Evolutionary conservation across 192 early-diverging fungal species (phyloP).

Genomic region (Coemansia sp.): DNA sequence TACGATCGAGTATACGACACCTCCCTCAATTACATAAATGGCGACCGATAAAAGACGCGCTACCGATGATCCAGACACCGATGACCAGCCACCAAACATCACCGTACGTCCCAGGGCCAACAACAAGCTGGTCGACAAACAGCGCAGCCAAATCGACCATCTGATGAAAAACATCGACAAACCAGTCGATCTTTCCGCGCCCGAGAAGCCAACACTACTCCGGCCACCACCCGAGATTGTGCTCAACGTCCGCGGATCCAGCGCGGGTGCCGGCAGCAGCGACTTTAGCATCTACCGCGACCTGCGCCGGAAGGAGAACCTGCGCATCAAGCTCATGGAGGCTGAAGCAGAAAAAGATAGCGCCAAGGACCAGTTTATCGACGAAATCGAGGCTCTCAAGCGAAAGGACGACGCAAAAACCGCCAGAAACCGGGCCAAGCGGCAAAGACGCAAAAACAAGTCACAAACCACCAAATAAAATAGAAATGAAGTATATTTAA

Average conservation of each 20-base stretch:
- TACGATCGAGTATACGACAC: no score
- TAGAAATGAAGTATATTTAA: no score
- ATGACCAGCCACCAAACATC: neutral
- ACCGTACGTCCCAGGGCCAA: neutral
- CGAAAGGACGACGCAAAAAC: constrained; percentile 77
- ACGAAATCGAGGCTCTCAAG: constrained; percentile 61
- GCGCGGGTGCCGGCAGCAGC: constrained; percentile 92
- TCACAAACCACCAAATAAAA: no score
- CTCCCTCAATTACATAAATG: no score
- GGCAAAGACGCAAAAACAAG: constrained; percentile 70
- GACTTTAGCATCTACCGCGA: constrained; percentile 96
- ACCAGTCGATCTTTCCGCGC: constrained; percentile 69
- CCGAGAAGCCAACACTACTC: constrained; percentile 31
- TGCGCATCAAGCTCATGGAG: constrained; percentile 78
- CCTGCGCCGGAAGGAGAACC: constrained; percentile 80
- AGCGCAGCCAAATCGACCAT: constrained; percentile 34
- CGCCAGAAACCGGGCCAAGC: constrained; percentile 84
- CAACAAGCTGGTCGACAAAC: constrained; percentile 16
- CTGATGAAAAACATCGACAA: constrained; percentile 81
- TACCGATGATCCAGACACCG: neutral
- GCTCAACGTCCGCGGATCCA: constrained; percentile 85
- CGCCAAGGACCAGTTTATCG: constrained; percentile 61
- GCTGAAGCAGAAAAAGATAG: constrained; percentile 46
- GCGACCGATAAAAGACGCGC: neutral
- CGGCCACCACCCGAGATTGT: constrained; percentile 83